A percentile compares a stretch with the other conserved stretches of the same genome.
These are phyloP conservation scores for Torulaspora indica DNA, from an alignment of 805 yeast species.

Conservation along the genomic window DNA sequence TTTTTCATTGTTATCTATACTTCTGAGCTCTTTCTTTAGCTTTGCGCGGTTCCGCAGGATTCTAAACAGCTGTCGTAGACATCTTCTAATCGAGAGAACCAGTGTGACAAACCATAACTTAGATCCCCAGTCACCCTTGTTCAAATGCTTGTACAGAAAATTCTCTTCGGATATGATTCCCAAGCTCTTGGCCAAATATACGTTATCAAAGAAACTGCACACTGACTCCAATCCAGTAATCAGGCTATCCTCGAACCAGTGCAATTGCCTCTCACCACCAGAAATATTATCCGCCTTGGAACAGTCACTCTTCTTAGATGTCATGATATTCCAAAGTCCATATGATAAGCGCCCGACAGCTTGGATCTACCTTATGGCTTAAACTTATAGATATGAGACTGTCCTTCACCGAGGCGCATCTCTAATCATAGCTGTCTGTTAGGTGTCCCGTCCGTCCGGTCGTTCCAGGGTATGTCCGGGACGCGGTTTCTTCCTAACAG, in stretches of 20 bases:
- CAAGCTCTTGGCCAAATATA: slow-evolving; percentile 28
- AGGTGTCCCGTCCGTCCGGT: no score
- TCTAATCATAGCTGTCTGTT: no score
- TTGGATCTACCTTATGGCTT: no score
- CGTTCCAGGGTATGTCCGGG: no score
- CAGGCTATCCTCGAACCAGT: slow-evolving; percentile 19
- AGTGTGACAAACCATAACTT: slow-evolving; percentile 31
- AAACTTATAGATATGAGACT: no score
- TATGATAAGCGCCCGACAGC: not conserved
- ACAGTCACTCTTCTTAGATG: not conserved
- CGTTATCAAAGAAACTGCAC: slow-evolving; percentile 27
- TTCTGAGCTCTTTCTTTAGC: slow-evolving; percentile 16
- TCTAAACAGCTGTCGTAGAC: slow-evolving; percentile 13
- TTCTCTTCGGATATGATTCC: slow-evolving; percentile 29
- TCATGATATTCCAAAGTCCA: not conserved
- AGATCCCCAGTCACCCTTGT: slow-evolving; percentile 29
- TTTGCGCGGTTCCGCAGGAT: slow-evolving; percentile 13
- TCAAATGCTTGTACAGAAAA: slow-evolving; percentile 23
- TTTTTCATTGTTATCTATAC: slow-evolving; percentile 5
- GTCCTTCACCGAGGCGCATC: no score
- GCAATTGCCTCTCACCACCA: not conserved
- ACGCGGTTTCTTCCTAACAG: no score
- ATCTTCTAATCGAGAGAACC: slow-evolving; percentile 23
- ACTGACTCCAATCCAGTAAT: slow-evolving; percentile 24
- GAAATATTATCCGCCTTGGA: not conserved